Base-by-base conservation (phyloP, 768 basidiomycete species). In the Tylopilus cervinicoccineus region DNA sequence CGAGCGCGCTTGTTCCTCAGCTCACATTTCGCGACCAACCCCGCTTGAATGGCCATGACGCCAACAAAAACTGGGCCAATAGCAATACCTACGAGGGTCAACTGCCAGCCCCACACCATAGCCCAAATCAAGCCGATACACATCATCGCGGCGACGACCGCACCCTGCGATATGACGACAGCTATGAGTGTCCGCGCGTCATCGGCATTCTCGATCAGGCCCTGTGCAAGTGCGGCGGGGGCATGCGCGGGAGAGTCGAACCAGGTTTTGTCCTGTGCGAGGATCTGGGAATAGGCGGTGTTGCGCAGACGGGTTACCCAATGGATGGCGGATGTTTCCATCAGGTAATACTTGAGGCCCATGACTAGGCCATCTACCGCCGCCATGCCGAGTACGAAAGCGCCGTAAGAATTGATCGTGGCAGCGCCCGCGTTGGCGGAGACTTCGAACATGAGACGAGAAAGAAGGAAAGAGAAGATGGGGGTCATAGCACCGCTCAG, bases 111-210 rank as follows among this genome's bases (percentile, higher is more conserved):
- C 26, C 77, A 71, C 2, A 80, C 76, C 65, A 97, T 74, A 0
- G 94, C 94, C 95, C 96, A 99, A 16, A 88, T 62, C 17, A 98
- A 67, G 8, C 93, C 94, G 3, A 95, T 72, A 1, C 76, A 64
- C 38, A 97, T 76, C 93, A 97, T 96, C 13, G 86, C 72, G 9
- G 68, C 51, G 13, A 94, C 88, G 17, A 93, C 88, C 29, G 84
- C 62, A 26, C 74, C 72, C 61, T 94, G 89, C 0, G 79, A 80
- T 38, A 87, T 68, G 34, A 93, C 83, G 12, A 81, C 75, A 1
- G 86, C 74, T 52, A 97, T 75, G 38, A 99, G 72, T 27, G 79
- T 75, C 19, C 88, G 70, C 12, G 93, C 88, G 58, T 97, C 96
- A 52, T 97, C 92, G 0, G 80, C 85, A 59, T 97, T 93, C 69